These are phyloP conservation scores for Emergomyces orientalis DNA, from an alignment of 2,329 filamentous ascomycete genomes.

Conservation along the genomic window DNA sequence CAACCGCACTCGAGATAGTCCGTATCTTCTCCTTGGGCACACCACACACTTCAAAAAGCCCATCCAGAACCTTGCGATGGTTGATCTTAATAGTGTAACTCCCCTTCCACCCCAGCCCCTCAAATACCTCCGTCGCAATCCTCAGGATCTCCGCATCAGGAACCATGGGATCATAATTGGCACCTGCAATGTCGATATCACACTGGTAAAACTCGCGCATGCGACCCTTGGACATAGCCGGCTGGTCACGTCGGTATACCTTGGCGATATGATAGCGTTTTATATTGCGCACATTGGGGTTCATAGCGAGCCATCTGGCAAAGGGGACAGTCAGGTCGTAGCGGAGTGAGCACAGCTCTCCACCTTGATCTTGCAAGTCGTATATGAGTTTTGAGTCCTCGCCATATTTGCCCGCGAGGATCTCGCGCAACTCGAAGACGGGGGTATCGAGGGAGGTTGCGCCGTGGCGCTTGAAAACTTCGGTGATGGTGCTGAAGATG, in stretches of 20 bases:
- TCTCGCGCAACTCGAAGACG: constrained; percentile 80
- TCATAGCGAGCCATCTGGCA: constrained; percentile 89
- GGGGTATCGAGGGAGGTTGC: constrained; percentile 69
- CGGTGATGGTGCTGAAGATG: constrained; percentile 65
- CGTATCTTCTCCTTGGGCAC: constrained; percentile 81
- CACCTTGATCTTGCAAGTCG: constrained; percentile 77
- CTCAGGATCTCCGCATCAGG: constrained; percentile 83
- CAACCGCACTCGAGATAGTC: constrained; percentile 82
- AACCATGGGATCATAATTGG: constrained; percentile 74
- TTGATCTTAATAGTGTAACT: constrained; percentile 86
- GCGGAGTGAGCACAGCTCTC: constrained; percentile 72
- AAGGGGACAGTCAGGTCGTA: constrained; percentile 88
- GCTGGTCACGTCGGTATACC: constrained; percentile 74
- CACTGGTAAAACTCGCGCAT: constrained; percentile 98
- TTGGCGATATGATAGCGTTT: constrained; percentile 95
- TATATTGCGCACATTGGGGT: constrained; percentile 68
- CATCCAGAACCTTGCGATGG: constrained; percentile 88
- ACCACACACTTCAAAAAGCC: constrained; percentile 82
- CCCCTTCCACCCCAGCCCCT: constrained; percentile 63
- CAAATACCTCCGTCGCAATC: constrained; percentile 77
- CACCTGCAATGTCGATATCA: constrained; percentile 88
- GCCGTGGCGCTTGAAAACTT: constrained; percentile 76
- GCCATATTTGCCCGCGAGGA: constrained; percentile 81
- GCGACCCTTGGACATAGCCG: constrained; percentile 74
- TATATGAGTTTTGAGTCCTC: constrained; percentile 91